These are phyloP conservation scores for Ophiostoma himal-ulmi DNA, from an alignment of 2,329 filamentous ascomycete species.

Conservation along the genomic window DNA sequence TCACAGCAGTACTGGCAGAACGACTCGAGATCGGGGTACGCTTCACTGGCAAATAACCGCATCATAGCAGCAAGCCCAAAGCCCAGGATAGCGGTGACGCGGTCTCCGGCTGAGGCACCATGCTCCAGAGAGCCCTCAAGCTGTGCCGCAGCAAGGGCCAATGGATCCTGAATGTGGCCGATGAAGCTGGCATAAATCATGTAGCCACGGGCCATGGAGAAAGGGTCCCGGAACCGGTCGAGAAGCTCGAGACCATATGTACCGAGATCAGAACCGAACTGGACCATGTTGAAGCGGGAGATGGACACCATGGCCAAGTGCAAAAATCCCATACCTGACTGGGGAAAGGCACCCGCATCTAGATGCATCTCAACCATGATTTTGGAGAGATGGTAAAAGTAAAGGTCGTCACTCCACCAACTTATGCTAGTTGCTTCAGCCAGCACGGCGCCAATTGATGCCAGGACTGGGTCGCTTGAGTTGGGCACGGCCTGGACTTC, in stretches of 20 bases:
- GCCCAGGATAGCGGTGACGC: constrained; percentile 65
- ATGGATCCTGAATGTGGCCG: constrained; percentile 61
- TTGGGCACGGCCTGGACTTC: constrained; percentile 41
- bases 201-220: constrained; percentile 61
- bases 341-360: constrained; percentile 58
- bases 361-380: constrained; percentile 63
- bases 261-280: constrained; percentile 61
- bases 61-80: constrained; percentile 62
- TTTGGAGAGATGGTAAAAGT: constrained; percentile 67
- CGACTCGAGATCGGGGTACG: constrained; percentile 61
- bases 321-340: constrained; percentile 63
- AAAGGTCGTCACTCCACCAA: constrained; percentile 65
- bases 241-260: constrained; percentile 59
- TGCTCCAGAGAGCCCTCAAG: constrained; percentile 63
- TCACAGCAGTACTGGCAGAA: constrained; percentile 68
- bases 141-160: constrained; percentile 51
- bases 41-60: constrained; percentile 64
- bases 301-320: constrained; percentile 63
- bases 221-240: constrained; percentile 56
- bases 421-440: constrained; percentile 64
- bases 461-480: constrained; percentile 48
- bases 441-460: constrained; percentile 63
- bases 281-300: constrained; percentile 63
- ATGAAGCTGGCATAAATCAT: constrained; percentile 65
- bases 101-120: constrained; percentile 61